phyloP scores from a whole-genome alignment of 805 yeast genomes.

The Ogataea haglerorum region DNA sequence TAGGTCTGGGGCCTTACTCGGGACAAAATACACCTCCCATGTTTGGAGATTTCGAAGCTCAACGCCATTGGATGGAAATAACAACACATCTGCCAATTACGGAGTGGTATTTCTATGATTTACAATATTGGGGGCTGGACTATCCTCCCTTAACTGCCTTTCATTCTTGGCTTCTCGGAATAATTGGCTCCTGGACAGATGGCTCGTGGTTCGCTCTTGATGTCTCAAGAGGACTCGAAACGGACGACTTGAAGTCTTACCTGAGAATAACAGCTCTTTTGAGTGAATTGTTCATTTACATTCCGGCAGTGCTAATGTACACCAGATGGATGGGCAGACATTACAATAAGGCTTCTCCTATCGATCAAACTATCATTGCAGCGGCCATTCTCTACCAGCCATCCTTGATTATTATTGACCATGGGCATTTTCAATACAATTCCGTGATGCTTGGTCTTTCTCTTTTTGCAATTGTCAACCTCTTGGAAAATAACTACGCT shows the following conservation, averaged over 20 bases:
- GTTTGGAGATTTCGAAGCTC: constrained; percentile 97
- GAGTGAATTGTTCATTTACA: constrained; percentile 69
- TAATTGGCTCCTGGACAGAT: constrained; percentile 61
- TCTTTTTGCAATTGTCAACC: constrained; percentile 60
- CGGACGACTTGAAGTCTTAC: constrained; percentile 62
- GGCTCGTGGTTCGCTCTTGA: constrained; percentile 74
- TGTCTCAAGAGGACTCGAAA: constrained; percentile 73
- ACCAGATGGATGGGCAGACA: constrained; percentile 68
- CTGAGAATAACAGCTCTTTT: constrained; percentile 80
- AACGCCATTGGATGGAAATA: constrained; percentile 95
- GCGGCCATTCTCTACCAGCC: constrained; percentile 86
- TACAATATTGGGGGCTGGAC: constrained; percentile 94
- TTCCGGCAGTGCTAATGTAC: constrained; percentile 76
- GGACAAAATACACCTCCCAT: constrained; percentile 72
- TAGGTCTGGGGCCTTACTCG: constrained; percentile 85
- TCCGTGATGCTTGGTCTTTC: constrained; percentile 91
- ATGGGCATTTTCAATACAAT: constrained; percentile 96
- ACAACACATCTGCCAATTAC: constrained; percentile 70
- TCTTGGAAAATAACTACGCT: constrained; percentile 60
- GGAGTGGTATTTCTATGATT: constrained; percentile 86
- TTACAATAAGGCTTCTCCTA: constrained; percentile 46
- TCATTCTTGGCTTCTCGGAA: constrained; percentile 81
- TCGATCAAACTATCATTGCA: constrained; percentile 73
- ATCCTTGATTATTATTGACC: constrained; percentile 77
- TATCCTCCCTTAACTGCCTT: constrained; percentile 96